phyloP scores from a whole-genome alignment of 2,329 filamentous ascomycete genomes.

The Emericellopsis atlantica region DNA sequence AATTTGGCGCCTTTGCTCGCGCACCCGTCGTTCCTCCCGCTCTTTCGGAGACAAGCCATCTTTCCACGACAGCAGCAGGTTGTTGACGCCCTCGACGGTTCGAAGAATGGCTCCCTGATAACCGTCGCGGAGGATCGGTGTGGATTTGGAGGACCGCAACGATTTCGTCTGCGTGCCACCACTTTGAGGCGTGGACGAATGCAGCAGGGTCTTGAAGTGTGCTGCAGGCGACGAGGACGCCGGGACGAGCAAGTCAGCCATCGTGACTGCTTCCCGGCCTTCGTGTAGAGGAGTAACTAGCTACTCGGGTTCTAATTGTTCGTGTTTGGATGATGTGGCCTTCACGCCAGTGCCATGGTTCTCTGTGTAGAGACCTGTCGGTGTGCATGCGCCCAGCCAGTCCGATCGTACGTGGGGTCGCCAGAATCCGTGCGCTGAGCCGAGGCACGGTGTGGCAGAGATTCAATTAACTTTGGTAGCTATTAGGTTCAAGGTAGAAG shows the following conservation, averaged over 20 bases:
- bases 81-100: conserved; percentile 25
- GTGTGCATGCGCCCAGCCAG: too few relatives aligned
- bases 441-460: too few relatives aligned
- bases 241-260: conserved; percentile 5
- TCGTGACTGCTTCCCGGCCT: not conserved
- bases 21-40: conserved; percentile 28
- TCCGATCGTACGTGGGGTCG: too few relatives aligned
- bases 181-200: not conserved
- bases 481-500: too few relatives aligned
- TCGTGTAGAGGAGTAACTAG: too few relatives aligned
- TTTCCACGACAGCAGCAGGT: conserved; percentile 30
- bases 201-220: conserved; percentile 1
- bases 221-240: conserved; percentile 1
- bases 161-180: not conserved
- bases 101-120: conserved; percentile 7
- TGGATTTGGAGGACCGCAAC: conserved; percentile 2
- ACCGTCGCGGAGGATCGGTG: not conserved
- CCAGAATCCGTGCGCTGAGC: too few relatives aligned
- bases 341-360: too few relatives aligned
- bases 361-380: too few relatives aligned
- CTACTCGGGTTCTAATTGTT: too few relatives aligned
- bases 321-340: too few relatives aligned
- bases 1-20: conserved; percentile 49
- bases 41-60: conserved; percentile 41
- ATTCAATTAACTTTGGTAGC: too few relatives aligned